Conservation (phyloP, 495 filamentous ascomycete genomes). For the Trichoderma parareesei region DNA sequence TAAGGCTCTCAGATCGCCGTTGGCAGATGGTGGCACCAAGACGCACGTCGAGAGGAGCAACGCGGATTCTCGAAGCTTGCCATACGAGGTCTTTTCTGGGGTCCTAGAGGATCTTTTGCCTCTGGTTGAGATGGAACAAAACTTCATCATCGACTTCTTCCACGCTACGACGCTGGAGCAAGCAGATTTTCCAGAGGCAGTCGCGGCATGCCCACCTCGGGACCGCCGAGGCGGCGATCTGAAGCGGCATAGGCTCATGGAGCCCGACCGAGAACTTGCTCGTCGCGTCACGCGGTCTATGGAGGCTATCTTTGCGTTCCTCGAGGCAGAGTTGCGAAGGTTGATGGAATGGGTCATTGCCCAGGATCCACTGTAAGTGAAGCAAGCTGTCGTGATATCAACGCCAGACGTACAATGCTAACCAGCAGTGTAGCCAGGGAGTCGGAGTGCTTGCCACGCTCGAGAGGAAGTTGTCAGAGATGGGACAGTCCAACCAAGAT, state of each 20-base stretch:
- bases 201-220: conserved; percentile 57
- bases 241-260: conserved; percentile 61
- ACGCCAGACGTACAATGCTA: conserved; percentile 9
- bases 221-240: conserved; percentile 60
- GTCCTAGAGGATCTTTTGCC: conserved; percentile 69
- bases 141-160: conserved; percentile 91
- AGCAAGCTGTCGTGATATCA: not conserved
- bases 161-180: conserved; percentile 71
- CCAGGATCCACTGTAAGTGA: conserved; percentile 70
- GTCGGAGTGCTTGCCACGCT: conserved; percentile 78
- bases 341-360: conserved; percentile 77
- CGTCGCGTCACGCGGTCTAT: conserved; percentile 72
- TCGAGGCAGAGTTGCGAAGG: conserved; percentile 68
- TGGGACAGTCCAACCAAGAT: conserved; percentile 85
- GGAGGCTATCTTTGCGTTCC: conserved; percentile 78
- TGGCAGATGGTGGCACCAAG: conserved; percentile 55
- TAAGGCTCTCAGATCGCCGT: conserved; percentile 63
- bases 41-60: conserved; percentile 49
- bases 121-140: conserved; percentile 83
- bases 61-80: conserved; percentile 57
- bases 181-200: conserved; percentile 73
- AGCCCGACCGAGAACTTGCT: conserved; percentile 76
- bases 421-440: conserved; percentile 54
- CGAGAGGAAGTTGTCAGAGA: conserved; percentile 63
- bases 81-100: conserved; percentile 77